phyloP scores from a whole-genome alignment of 164 flowering plant genomes.

The Santalum album region DNA sequence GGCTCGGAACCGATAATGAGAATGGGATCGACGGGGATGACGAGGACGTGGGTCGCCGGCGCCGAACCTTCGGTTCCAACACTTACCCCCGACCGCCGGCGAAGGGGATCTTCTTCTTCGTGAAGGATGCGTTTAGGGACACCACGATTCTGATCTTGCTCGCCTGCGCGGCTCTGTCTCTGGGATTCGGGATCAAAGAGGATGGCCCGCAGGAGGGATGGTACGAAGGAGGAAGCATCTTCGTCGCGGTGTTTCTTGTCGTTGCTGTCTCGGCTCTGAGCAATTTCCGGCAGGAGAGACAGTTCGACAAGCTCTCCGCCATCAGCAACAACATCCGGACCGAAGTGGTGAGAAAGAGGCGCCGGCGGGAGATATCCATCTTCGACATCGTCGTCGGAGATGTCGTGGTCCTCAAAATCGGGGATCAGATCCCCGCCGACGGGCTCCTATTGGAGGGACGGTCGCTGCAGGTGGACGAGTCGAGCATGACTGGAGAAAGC shows the following conservation, averaged over 20 bases:
- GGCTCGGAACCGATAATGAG: constrained; percentile 27
- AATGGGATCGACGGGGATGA: constrained; percentile 35
- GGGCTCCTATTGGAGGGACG: constrained; percentile 54
- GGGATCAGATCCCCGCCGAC: constrained; percentile 71
- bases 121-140: constrained; percentile 43
- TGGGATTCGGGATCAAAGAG: constrained; percentile 50
- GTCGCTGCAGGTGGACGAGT: constrained; percentile 57
- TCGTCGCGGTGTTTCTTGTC: constrained; percentile 45
- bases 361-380: constrained; percentile 36
- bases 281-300: constrained; percentile 43
- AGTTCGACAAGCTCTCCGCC: constrained; percentile 46
- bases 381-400: constrained; percentile 66
- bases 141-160: constrained; percentile 41
- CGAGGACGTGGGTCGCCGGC: constrained; percentile 16
- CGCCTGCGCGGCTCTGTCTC: constrained; percentile 46
- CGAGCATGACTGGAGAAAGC: constrained; percentile 74
- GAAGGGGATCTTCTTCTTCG: constrained; percentile 33
- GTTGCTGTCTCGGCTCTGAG: constrained; percentile 37
- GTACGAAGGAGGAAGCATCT: constrained; percentile 65
- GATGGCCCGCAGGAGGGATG: constrained; percentile 48
- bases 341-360: constrained; percentile 26
- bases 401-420: constrained; percentile 44
- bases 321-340: constrained; percentile 36
- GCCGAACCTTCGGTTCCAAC: constrained; percentile 34
- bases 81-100: constrained; percentile 41